A percentile compares a stretch with the other conserved stretches of the same genome.
phyloP scores from a whole-genome alignment of 2,329 filamentous ascomycete species.

The Aquanectria penicillioides region DNA sequence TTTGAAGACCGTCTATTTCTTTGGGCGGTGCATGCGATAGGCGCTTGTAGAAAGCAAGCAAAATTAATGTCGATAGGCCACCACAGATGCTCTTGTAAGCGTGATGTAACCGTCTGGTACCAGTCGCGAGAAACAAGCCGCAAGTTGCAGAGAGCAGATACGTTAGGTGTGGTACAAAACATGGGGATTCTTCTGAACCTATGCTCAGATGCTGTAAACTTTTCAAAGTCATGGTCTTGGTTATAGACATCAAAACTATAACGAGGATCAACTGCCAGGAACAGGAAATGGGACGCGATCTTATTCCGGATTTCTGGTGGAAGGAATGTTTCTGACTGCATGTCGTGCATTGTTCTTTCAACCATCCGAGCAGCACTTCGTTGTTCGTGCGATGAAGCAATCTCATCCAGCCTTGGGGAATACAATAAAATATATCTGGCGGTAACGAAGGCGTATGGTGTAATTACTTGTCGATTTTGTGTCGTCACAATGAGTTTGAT shows the following conservation, averaged over 20 bases:
- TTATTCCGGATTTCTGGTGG: neutral
- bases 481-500: too few species aligned
- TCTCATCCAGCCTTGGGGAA: too few species aligned
- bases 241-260: neutral
- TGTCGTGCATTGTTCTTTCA: too few species aligned
- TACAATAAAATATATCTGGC: too few species aligned
- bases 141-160: neutral
- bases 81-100: neutral
- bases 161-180: neutral
- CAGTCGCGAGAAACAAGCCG: conserved; percentile 5
- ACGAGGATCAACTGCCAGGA: neutral
- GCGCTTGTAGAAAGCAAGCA: too few species aligned
- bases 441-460: too few species aligned
- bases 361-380: too few species aligned
- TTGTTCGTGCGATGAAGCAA: too few species aligned
- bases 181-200: neutral
- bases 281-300: neutral
- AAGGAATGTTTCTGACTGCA: neutral
- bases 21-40: too few species aligned
- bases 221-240: neutral
- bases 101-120: neutral
- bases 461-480: too few species aligned
- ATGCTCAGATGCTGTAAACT: neutral
- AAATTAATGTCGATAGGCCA: neutral
- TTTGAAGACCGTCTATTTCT: neutral